A percentile compares a stretch with the other conserved stretches of the same genome.
Evolutionary conservation across 1,284 basidiomycete species (phyloP).

Genomic region (Pterulicium gracile): DNA sequence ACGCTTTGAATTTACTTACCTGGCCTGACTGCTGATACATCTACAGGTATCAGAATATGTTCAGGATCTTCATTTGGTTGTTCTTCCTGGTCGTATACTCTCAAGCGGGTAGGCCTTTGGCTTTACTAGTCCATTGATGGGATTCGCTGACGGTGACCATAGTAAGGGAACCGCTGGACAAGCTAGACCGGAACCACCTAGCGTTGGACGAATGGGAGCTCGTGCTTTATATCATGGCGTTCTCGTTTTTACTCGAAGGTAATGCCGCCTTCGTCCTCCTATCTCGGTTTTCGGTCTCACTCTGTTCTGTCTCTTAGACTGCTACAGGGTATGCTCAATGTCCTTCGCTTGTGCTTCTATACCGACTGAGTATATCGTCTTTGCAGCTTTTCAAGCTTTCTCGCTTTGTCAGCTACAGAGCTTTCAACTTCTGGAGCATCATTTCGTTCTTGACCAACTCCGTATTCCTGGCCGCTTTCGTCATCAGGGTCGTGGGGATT

Average conservation of each 20-base stretch:
- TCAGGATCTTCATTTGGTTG: slow-evolving; percentile 73
- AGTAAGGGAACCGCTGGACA: slow-evolving; percentile 69
- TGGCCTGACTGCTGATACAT: slow-evolving; percentile 2
- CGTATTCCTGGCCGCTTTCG: slow-evolving; percentile 65
- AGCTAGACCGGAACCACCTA: slow-evolving; percentile 34
- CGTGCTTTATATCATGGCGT: slow-evolving; percentile 63
- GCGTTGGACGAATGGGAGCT: slow-evolving; percentile 71
- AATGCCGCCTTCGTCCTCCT: slow-evolving; percentile 6
- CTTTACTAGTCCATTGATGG: neutral
- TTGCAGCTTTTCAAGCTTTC: slow-evolving; percentile 54
- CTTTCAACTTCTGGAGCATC: slow-evolving; percentile 76
- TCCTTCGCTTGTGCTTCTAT: no score
- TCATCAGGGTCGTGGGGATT: slow-evolving; percentile 61
- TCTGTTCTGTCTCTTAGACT: neutral
- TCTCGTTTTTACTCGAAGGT: slow-evolving; percentile 77
- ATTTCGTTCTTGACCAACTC: slow-evolving; percentile 64
- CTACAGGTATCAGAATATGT: slow-evolving; percentile 63
- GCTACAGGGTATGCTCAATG: neutral
- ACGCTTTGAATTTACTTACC: slow-evolving; percentile 17
- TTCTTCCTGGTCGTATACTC: slow-evolving; percentile 82
- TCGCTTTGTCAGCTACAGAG: slow-evolving; percentile 55
- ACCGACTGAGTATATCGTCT: no score
- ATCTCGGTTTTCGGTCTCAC: no score
- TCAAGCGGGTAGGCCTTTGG: slow-evolving; percentile 53
- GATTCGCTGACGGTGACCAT: no score